Conservation (phyloP, 108 stramenopile genomes). For the Fragilaria radians region DNA sequence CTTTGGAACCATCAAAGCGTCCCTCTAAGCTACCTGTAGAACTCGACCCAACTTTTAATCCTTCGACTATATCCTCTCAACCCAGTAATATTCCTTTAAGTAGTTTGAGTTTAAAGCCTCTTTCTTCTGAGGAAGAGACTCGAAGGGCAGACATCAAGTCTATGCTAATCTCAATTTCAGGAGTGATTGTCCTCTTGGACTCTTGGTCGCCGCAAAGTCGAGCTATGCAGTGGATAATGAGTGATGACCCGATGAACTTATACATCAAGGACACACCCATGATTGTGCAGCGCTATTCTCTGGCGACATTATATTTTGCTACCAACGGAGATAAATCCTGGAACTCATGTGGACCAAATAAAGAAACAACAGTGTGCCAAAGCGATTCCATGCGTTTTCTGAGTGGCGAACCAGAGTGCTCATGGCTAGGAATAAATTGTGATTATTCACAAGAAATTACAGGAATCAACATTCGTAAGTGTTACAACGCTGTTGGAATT, state of each 20-base stretch:
- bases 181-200: background rate
- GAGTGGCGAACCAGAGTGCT: constrained; percentile 1
- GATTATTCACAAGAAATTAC: background rate
- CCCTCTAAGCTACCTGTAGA: background rate
- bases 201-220: background rate
- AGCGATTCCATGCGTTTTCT: background rate
- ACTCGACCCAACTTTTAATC: background rate
- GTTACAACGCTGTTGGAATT: too few species aligned
- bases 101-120: background rate
- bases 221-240: constrained; percentile 3
- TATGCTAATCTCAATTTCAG: constrained; percentile 1
- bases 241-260: background rate
- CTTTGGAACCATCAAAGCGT: background rate
- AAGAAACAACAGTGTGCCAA: background rate
- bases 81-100: background rate
- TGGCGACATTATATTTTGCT: constrained; percentile 1
- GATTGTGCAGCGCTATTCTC: constrained; percentile 4
- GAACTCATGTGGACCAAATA: background rate
- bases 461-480: constrained; percentile 2
- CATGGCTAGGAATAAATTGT: constrained; percentile 1
- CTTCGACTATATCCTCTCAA: background rate
- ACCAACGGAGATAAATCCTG: constrained; percentile 4
- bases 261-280: background rate
- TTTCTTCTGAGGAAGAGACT: background rate
- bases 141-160: constrained; percentile 2